Conservation (phyloP, 306 rosid genomes). For the Urtica urens region DNA sequence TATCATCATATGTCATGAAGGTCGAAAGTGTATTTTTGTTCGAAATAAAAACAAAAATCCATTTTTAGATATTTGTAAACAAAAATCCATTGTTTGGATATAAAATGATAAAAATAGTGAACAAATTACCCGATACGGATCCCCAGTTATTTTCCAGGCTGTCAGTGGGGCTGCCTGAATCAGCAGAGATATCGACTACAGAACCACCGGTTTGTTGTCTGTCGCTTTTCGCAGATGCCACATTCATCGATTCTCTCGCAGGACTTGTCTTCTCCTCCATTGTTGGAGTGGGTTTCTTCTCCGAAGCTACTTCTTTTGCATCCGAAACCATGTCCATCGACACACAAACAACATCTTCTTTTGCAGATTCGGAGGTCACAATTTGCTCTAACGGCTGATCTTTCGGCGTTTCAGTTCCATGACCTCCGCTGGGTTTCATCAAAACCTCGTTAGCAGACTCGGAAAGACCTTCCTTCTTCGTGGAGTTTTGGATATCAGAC, state of each 20-base stretch:
- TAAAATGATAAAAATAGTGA: not conserved
- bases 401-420: constrained; percentile 21
- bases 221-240: constrained; percentile 25
- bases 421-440: constrained; percentile 21
- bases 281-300: too few species aligned
- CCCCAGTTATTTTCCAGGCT: constrained; percentile 88
- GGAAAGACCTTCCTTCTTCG: too few species aligned
- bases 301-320: too few species aligned
- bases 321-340: too few species aligned
- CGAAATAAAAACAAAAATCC: too few species aligned
- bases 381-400: too few species aligned
- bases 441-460: constrained; percentile 14
- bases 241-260: constrained; percentile 21
- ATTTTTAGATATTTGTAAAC: too few species aligned
- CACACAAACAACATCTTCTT: too few species aligned
- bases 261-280: constrained; percentile 19
- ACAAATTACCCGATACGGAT: constrained; percentile 64
- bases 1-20: too few species aligned
- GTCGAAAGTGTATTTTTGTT: too few species aligned
- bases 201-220: constrained; percentile 26
- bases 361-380: too few species aligned
- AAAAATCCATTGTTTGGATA: too few species aligned
- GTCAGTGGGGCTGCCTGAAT: constrained; percentile 52
- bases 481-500: constrained; percentile 18
- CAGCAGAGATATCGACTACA: constrained; percentile 43